Conservation (phyloP, 345 rosid species). For the Eucalyptus curtisii region DNA sequence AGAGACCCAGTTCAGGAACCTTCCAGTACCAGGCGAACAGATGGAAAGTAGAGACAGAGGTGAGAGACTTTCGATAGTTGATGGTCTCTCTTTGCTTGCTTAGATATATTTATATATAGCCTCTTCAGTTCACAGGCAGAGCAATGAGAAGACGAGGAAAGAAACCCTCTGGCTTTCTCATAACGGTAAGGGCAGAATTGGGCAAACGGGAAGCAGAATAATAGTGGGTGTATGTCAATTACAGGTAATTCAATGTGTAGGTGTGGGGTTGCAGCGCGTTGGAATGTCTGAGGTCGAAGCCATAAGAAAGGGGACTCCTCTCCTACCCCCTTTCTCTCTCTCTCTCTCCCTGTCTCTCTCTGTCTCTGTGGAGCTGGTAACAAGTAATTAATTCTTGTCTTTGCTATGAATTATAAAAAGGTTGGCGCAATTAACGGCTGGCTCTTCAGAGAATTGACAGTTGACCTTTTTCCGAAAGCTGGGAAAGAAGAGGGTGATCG, state of each 20-base stretch:
- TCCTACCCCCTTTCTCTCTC: constrained; percentile 20
- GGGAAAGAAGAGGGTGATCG: neutral
- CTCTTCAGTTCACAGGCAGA: neutral
- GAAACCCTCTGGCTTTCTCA: neutral
- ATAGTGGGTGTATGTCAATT: neutral
- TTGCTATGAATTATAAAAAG: neutral
- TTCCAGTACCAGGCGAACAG: neutral
- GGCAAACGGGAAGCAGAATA: neutral
- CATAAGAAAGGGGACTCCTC: constrained; percentile 52
- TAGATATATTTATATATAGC: neutral
- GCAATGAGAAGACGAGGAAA: neutral
- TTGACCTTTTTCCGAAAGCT: neutral
- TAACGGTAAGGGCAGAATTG: neutral
- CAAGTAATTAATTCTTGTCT: neutral
- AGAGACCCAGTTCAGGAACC: neutral
- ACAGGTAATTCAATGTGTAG: neutral
- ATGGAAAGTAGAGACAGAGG: neutral
- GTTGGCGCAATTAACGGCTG: neutral
- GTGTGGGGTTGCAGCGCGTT: constrained; percentile 10
- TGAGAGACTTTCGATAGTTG: neutral
- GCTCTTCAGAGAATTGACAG: neutral
- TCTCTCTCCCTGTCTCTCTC: neutral
- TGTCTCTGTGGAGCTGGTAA: neutral
- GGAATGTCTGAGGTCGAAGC: constrained; percentile 29
- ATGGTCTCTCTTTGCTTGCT: neutral